Conservation (phyloP, 225 moss, liverwort and hornwort genomes). For the Pleurozium schreberi region DNA sequence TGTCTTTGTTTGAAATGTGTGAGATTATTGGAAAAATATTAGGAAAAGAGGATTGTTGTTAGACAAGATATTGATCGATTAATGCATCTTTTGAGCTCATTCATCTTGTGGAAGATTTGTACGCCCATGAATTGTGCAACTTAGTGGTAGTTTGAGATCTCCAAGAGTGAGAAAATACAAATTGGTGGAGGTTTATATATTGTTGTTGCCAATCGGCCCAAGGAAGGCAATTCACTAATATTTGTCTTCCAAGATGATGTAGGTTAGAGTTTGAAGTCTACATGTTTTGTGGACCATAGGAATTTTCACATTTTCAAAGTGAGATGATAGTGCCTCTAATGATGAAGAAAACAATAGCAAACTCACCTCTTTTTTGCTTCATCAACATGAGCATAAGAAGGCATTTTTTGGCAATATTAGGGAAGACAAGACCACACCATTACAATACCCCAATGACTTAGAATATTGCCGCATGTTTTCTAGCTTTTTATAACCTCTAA, state of each 20-base stretch:
- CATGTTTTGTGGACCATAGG: too few relatives aligned
- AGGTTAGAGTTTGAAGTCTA: background rate
- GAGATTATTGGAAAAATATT: background rate
- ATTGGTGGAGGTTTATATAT: background rate
- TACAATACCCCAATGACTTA: too few relatives aligned
- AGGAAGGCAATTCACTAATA: background rate
- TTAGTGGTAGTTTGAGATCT: background rate
- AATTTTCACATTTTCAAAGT: background rate
- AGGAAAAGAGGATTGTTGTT: fast-evolving
- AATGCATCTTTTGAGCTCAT: background rate
- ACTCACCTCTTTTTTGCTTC: background rate
- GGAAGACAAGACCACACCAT: background rate
- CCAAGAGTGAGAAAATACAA: background rate
- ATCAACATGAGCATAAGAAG: background rate
- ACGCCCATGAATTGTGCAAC: background rate
- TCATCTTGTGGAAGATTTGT: background rate
- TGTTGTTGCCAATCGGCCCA: background rate
- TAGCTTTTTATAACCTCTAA: too few relatives aligned
- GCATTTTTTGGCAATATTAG: background rate
- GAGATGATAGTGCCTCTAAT: background rate
- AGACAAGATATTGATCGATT: background rate
- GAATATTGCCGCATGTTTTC: fast-evolving
- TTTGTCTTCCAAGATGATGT: background rate
- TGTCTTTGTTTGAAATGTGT: background rate
- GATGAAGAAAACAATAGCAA: background rate